Evolutionary conservation across 2,329 filamentous ascomycete genomes (phyloP).

Genomic region (Fusarium haematococcum): DNA sequence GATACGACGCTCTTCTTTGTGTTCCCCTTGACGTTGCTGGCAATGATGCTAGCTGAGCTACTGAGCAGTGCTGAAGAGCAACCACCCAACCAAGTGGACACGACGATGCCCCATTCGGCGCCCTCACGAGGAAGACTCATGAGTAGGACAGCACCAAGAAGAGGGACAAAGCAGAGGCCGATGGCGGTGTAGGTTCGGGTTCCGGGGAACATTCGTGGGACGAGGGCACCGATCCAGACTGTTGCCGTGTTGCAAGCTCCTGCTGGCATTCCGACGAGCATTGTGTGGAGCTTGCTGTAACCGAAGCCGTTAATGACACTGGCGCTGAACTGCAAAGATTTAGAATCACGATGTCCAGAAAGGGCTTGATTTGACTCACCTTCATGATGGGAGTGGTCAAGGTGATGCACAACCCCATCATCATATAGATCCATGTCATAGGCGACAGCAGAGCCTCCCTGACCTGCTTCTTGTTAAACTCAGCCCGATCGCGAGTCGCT

Average conservation of each 20-base stretch:
- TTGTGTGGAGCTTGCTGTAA: conserved; percentile 57
- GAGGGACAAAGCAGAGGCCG: conserved; percentile 53
- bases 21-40: conserved; percentile 60
- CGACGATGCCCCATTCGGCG: conserved; percentile 60
- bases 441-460: conserved; percentile 57
- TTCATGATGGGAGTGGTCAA: neutral
- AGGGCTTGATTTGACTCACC: rapidly evolving
- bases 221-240: conserved; percentile 58
- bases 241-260: conserved; percentile 60
- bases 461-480: conserved; percentile 57
- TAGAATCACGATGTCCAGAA: rapidly evolving
- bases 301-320: conserved; percentile 59
- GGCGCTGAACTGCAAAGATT: neutral
- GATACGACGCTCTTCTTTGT: conserved; percentile 61
- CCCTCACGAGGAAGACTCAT: conserved; percentile 51
- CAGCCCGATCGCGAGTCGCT: conserved; percentile 52
- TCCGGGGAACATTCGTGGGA: conserved; percentile 53
- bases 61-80: neutral
- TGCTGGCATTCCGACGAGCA: conserved; percentile 61
- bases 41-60: neutral
- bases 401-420: conserved; percentile 52
- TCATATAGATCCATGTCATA: conserved; percentile 51
- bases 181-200: conserved; percentile 55
- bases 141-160: conserved; percentile 59
- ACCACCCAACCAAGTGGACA: conserved; percentile 57